Evolutionary conservation across 2,329 filamentous ascomycete species (phyloP), one percentile per base, ranked within the genome.

Genomic region (Penicillium griseofulvum): DNA sequence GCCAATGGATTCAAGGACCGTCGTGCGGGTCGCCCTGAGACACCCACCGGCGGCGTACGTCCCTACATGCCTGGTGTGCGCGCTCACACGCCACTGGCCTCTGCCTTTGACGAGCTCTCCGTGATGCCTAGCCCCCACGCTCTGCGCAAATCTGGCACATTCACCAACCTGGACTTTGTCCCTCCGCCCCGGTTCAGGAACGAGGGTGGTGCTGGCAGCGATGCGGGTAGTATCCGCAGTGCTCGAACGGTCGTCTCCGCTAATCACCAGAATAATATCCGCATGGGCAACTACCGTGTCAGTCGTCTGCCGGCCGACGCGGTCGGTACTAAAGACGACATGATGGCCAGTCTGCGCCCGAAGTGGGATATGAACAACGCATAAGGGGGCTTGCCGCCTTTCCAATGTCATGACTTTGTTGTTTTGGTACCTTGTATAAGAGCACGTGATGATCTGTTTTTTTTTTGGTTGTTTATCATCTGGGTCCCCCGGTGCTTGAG

Each of bases 31-130:
- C 78, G 81, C 58, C 80, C 84, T 4, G 83, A 85, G 62, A 86
- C 83, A 56, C 84, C 84, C 12, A 72, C 80, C 43, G 84, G 84
- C 54, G 78, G 77, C 17, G 62, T 78, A 36, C 76, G 86, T 33
- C 86, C 91, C 1, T 99, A 90, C 77, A 87, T 86, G 54, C 86
- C 88, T n/a, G 79, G 81, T 36, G 81, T 92, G 2, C 85, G 87
- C 16, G 82, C 84, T 29, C 87, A 90, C 69, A 88, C 86, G n/a
- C 92, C 92, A 0, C 81, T 97, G 37, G 87, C 83, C 24, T 90
- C 88, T 56, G 82, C 91, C 5, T 97, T 91, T 73, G 93, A 97
- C 54, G 93, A 97, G 56, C 85, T 97, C 58, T 76, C 87, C 12
- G 82, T 83, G 9, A 86, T 99, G 60, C 94, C 94, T 36, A 97